These are phyloP conservation scores for Paecilomyces formosus DNA, from an alignment of 2,329 filamentous ascomycete genomes.

Conservation along the genomic window DNA sequence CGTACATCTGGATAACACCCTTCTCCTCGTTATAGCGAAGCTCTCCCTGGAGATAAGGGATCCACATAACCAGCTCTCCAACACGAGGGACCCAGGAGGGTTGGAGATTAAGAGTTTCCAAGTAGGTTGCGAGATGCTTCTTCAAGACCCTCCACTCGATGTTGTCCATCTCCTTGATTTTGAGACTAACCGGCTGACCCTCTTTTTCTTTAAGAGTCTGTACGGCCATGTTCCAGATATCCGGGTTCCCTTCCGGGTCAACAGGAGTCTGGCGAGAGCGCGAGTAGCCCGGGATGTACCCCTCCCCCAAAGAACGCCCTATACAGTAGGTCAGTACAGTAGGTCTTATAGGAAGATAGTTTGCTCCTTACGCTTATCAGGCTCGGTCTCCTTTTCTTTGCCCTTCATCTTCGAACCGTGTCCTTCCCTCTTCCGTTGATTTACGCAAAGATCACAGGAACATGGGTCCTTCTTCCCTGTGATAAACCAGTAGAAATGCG, in stretches of 20 bases:
- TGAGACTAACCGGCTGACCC: constrained; percentile 25
- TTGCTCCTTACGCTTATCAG: neutral
- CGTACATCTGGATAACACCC: constrained; percentile 25
- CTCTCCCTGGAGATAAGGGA: constrained; percentile 25
- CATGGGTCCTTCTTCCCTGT: constrained; percentile 39
- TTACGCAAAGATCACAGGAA: constrained; percentile 42
- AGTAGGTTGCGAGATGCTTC: constrained; percentile 31
- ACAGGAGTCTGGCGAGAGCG: constrained; percentile 5
- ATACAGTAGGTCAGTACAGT: neutral
- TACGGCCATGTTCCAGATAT: constrained; percentile 45
- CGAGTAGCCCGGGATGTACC: neutral
- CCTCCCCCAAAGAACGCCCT: constrained; percentile 1
- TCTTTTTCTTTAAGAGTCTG: constrained; percentile 40
- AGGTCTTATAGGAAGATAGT: neutral
- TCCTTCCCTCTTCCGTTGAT: constrained; percentile 5
- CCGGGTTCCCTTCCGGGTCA: constrained; percentile 49
- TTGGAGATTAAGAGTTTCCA: constrained; percentile 37
- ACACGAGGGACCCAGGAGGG: constrained; percentile 46
- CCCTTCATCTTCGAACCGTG: constrained; percentile 1
- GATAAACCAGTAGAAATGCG: constrained; percentile 53
- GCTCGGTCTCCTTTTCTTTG: neutral
- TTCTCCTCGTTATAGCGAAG: constrained; percentile 27
- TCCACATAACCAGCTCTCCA: constrained; percentile 53
- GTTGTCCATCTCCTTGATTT: constrained; percentile 44
- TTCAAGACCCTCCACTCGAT: constrained; percentile 52